phyloP scores from a whole-genome alignment of 345 rosid species.

The Brassica carinata region DNA sequence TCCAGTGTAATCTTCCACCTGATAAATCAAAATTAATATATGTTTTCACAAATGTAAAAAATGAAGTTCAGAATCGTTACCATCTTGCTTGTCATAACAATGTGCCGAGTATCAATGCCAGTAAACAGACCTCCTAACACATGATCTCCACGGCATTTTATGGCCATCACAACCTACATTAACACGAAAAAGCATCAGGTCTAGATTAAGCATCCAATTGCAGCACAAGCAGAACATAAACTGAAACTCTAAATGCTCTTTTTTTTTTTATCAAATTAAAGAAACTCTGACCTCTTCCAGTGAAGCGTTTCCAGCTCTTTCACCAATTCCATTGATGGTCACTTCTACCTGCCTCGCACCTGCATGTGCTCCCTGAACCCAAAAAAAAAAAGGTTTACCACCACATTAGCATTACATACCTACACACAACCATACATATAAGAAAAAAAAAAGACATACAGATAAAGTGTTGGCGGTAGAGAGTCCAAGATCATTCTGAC shows the following conservation, averaged over 20 bases:
- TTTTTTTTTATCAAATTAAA: neutral
- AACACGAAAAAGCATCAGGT: neutral
- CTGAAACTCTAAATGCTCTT: neutral
- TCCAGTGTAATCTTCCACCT: constrained; percentile 93
- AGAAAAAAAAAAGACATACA: constrained; percentile 43
- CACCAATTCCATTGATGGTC: constrained; percentile 96
- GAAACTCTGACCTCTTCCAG: constrained; percentile 75
- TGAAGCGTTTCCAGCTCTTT: constrained; percentile 98
- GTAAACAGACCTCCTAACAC: constrained; percentile 73
- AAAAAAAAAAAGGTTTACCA: constrained; percentile 38
- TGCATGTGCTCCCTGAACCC: constrained; percentile 75
- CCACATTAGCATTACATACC: constrained; percentile 24
- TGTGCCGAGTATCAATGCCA: constrained; percentile 75
- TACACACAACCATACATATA: neutral
- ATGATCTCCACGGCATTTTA: constrained; percentile 84
- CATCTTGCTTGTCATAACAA: constrained; percentile 93
- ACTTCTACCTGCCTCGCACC: constrained; percentile 98
- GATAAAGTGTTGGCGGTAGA: constrained; percentile 93
- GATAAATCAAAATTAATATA: neutral
- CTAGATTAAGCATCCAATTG: neutral
- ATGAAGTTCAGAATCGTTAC: constrained; percentile 39
- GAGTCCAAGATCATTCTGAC: constrained; percentile 99
- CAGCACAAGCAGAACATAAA: neutral
- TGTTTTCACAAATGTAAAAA: constrained; percentile 3
- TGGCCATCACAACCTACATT: constrained; percentile 81